A percentile compares a stretch with the other conserved stretches of the same genome.
Evolutionary conservation across 495 filamentous ascomycete genomes (phyloP).

Genomic region (Apiosordaria backusii): DNA sequence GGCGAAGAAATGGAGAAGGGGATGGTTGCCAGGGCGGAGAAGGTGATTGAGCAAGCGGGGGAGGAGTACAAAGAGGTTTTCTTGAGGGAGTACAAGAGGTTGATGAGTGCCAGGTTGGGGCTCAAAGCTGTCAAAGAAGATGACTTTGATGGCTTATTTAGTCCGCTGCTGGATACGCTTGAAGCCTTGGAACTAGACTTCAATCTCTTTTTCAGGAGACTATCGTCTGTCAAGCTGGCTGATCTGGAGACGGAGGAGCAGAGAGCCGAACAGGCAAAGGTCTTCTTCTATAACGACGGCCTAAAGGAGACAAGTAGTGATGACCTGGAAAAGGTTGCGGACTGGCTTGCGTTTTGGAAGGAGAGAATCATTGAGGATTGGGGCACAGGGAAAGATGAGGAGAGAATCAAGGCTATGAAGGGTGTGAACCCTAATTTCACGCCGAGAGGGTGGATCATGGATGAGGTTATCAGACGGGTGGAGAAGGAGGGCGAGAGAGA

Average conservation of each 20-base stretch:
- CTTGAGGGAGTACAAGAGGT: constrained; percentile 74
- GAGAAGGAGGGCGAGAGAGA: constrained; percentile 80
- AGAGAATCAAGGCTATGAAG: constrained; percentile 71
- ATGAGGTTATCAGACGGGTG: constrained; percentile 84
- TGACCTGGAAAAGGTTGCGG: constrained; percentile 59
- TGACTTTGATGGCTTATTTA: constrained; percentile 76
- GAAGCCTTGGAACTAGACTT: constrained; percentile 82
- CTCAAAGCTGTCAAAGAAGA: constrained; percentile 58
- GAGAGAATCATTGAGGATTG: constrained; percentile 68
- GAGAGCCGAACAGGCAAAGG: constrained; percentile 51
- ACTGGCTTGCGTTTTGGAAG: constrained; percentile 75
- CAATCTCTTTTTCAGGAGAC: constrained; percentile 81
- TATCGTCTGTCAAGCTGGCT: constrained; percentile 55
- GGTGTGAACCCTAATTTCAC: constrained; percentile 86
- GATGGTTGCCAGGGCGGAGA: constrained; percentile 44
- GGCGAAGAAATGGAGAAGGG: constrained; percentile 47
- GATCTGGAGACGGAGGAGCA: constrained; percentile 57
- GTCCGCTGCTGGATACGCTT: constrained; percentile 75
- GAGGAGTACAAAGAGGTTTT: constrained; percentile 88
- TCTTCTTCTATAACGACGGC: constrained; percentile 66
- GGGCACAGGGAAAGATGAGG: constrained; percentile 59
- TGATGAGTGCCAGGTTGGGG: constrained; percentile 77
- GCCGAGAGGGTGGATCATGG: constrained; percentile 84
- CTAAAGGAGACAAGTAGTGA: constrained; percentile 53
- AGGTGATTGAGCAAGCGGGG: constrained; percentile 68